phyloP scores from a whole-genome alignment of 2,329 filamentous ascomycete species.

The Salinomyces thailandicus region DNA sequence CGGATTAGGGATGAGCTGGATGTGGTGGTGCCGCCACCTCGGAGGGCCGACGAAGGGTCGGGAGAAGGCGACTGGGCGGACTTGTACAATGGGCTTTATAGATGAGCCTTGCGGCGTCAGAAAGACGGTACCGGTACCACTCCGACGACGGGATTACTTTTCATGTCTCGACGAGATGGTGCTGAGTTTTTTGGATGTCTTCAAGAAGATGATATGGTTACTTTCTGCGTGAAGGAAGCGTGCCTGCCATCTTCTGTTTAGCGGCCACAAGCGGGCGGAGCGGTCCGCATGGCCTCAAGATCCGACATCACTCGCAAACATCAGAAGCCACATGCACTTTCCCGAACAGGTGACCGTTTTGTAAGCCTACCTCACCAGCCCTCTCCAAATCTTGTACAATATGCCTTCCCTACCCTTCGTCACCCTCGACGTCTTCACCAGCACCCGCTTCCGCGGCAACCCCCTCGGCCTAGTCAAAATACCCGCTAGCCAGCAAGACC shows the following conservation, averaged over 20 bases:
- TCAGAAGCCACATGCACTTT: too few species aligned
- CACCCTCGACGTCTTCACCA: constrained; percentile 41
- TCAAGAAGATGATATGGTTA: background rate
- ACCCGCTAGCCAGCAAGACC: constrained; percentile 21
- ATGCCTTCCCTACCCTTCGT: constrained; percentile 16
- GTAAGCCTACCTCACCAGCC: background rate
- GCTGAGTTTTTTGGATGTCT: background rate
- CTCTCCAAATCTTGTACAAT: background rate
- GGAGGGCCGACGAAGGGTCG: too few species aligned
- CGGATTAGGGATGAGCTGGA: too few species aligned
- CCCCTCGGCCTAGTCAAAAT: constrained; percentile 47
- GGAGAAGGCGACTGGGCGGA: background rate
- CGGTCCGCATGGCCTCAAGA: background rate
- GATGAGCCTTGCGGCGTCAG: too few species aligned
- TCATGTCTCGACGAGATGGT: background rate
- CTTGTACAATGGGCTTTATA: background rate
- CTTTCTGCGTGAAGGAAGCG: background rate
- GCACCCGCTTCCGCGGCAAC: constrained; percentile 40
- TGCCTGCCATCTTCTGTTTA: too few species aligned
- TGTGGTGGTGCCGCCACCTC: too few species aligned
- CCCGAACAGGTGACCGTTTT: too few species aligned
- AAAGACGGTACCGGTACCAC: too few species aligned
- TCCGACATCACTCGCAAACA: background rate
- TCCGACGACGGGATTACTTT: background rate
- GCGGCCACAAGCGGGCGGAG: too few species aligned